phyloP scores from a whole-genome alignment of 2,329 filamentous ascomycete genomes.

The Colletotrichum spaethianum region DNA sequence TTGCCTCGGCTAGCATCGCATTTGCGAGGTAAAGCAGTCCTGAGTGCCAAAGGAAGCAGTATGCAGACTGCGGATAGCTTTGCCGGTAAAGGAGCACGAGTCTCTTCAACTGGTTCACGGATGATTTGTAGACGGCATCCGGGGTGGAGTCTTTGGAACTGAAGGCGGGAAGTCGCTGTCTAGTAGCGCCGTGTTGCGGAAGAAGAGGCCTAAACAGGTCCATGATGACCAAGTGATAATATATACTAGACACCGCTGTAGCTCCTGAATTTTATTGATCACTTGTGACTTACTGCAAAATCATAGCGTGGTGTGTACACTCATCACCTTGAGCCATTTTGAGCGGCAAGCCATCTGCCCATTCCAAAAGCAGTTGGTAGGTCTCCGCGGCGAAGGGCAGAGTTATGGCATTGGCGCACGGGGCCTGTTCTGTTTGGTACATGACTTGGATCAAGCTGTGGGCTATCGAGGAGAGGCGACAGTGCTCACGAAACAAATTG shows the following conservation, averaged over 20 bases:
- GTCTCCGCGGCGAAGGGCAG: constrained; percentile 52
- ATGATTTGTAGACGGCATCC: constrained; percentile 50
- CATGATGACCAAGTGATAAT: constrained; percentile 54
- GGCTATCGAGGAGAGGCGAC: constrained; percentile 54
- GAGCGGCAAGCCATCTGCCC: constrained; percentile 51
- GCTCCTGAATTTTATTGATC: neutral
- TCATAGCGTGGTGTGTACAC: constrained; percentile 51
- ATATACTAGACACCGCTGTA: constrained; percentile 48
- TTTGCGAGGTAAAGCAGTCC: constrained; percentile 56
- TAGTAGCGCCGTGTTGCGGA: constrained; percentile 9
- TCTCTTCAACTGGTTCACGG: constrained; percentile 54
- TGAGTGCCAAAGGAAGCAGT: constrained; percentile 57
- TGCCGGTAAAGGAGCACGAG: constrained; percentile 54
- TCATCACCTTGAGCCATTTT: constrained; percentile 45
- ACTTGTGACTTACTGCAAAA: constrained; percentile 52
- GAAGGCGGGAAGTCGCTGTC: constrained; percentile 48
- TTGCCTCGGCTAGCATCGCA: constrained; percentile 49
- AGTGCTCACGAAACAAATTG: constrained; percentile 34
- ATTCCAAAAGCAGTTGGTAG: constrained; percentile 55
- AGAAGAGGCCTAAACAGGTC: constrained; percentile 52
- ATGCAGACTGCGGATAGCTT: constrained; percentile 49
- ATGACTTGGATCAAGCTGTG: constrained; percentile 49
- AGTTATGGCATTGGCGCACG: constrained; percentile 19
- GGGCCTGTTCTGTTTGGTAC: constrained; percentile 36
- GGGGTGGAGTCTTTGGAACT: constrained; percentile 47